Percentiles rank a stretch among this genome's conserved stretches.
Evolutionary conservation across 2,329 filamentous ascomycete species (phyloP).

Genomic region (Neopestalotiopsis clavispora): DNA sequence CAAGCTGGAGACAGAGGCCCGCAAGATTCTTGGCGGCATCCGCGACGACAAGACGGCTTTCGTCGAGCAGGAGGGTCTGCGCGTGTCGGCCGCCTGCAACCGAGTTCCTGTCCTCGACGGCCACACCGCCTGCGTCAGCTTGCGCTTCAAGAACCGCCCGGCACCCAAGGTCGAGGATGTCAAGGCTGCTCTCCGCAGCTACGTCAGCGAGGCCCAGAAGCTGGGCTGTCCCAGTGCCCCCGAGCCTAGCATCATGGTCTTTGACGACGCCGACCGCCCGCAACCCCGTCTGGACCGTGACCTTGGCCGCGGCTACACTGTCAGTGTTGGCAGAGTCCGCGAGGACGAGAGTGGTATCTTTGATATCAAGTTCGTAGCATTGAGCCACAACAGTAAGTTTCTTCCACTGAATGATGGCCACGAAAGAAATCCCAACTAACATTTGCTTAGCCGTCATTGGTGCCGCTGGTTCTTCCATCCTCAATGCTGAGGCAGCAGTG

Average conservation of each 20-base stretch:
- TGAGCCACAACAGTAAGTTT: constrained; percentile 76
- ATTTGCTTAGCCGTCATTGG: constrained; percentile 75
- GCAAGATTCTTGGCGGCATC: constrained; percentile 86
- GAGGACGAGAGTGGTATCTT: constrained; percentile 89
- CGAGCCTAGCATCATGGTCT: constrained; percentile 78
- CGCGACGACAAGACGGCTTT: constrained; percentile 76
- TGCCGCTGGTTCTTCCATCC: constrained; percentile 91
- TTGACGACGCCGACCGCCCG: constrained; percentile 87
- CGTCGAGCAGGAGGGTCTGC: constrained; percentile 73
- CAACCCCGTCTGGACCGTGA: constrained; percentile 92
- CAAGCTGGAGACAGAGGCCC: constrained; percentile 92
- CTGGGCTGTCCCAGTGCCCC: constrained; percentile 90
- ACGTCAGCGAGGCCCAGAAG: constrained; percentile 80
- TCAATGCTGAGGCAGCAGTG: constrained; percentile 92
- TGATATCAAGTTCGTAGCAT: constrained; percentile 91
- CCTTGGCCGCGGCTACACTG: constrained; percentile 83
- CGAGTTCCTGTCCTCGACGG: constrained; percentile 94
- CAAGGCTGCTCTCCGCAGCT: constrained; percentile 78
- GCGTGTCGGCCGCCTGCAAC: constrained; percentile 87
- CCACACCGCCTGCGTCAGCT: constrained; percentile 91
- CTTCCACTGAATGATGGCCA: neutral
- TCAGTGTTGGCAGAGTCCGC: constrained; percentile 85
- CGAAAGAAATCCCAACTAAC: neutral
- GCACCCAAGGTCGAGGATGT: constrained; percentile 77
- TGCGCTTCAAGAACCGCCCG: constrained; percentile 79